Percentiles rank a stretch among this genome's conserved stretches.
Conservation (phyloP, 2,329 filamentous ascomycete species). For the Arthroderma sp. region DNA sequence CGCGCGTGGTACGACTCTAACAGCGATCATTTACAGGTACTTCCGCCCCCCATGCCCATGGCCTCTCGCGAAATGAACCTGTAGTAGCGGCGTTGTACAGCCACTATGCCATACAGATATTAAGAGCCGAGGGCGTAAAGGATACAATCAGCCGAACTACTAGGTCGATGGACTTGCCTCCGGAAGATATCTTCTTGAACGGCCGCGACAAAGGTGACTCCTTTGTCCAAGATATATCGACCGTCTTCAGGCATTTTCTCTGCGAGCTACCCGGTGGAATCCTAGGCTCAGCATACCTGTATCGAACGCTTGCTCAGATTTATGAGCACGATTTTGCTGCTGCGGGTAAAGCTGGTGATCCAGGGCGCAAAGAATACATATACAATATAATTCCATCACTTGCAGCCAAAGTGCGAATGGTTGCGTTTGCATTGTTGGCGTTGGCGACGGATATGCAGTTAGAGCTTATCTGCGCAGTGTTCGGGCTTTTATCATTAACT, state of each 20-base stretch:
- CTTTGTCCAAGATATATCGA: conserved; percentile 22
- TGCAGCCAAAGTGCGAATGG: conserved; percentile 19
- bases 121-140: conserved; percentile 23
- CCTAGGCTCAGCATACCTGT: conserved; percentile 24
- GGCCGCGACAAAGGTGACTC: conserved; percentile 8
- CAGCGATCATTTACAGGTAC: conserved; percentile 12
- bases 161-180: conserved; percentile 21
- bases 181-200: conserved; percentile 1
- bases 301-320: conserved; percentile 20
- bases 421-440: conserved; percentile 25
- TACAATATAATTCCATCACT: conserved; percentile 11
- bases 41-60: conserved; percentile 21
- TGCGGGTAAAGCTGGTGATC: conserved; percentile 8
- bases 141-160: conserved; percentile 22
- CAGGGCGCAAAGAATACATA: conserved; percentile 13
- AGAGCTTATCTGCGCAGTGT: conserved; percentile 28
- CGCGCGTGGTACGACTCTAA: neutral
- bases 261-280: conserved; percentile 27
- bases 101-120: conserved; percentile 27
- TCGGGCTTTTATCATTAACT: conserved; percentile 24
- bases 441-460: conserved; percentile 26
- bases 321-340: conserved; percentile 13
- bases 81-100: conserved; percentile 25
- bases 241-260: conserved; percentile 23
- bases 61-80: conserved; percentile 22